Evolutionary conservation across 2,329 filamentous ascomycete species (phyloP).

Genomic region (Microthyrium microscopicum): DNA sequence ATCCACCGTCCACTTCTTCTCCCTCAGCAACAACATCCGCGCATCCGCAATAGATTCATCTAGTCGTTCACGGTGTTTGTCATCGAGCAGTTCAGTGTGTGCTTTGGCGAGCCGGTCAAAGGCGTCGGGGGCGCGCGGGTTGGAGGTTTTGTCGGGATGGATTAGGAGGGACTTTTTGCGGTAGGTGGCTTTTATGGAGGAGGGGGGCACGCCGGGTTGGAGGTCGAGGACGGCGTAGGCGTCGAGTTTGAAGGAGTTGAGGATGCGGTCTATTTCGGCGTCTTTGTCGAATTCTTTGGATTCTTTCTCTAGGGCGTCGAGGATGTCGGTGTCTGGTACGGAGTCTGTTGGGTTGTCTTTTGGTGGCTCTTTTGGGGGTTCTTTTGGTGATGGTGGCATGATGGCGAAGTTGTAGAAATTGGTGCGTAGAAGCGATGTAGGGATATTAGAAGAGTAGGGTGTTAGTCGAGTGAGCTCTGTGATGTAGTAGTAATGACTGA

Average conservation of each 20-base stretch:
- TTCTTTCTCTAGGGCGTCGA: conserved; percentile 68
- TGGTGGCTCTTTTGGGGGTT: too few species aligned
- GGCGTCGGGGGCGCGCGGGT: conserved; percentile 78
- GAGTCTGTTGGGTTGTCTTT: too few species aligned
- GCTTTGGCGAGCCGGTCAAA: conserved; percentile 96
- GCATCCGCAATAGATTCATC: conserved; percentile 95
- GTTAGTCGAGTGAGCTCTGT: too few species aligned
- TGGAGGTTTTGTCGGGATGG: conserved; percentile 94
- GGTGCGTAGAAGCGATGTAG: too few species aligned
- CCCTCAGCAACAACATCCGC: conserved; percentile 82
- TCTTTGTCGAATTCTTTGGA: conserved; percentile 92
- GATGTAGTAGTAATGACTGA: too few species aligned
- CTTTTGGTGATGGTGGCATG: too few species aligned
- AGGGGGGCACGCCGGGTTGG: conserved; percentile 85
- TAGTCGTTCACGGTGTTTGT: conserved; percentile 71
- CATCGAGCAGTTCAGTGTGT: conserved; percentile 78
- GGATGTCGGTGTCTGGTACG: conserved; percentile 15
- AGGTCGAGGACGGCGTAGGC: conserved; percentile 89
- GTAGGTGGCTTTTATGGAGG: conserved; percentile 87
- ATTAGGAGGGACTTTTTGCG: conserved; percentile 97
- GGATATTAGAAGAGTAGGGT: too few species aligned
- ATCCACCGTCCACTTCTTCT: conserved; percentile 85
- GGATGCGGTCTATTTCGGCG: conserved; percentile 86
- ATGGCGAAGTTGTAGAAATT: too few species aligned
- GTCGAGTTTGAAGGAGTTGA: conserved; percentile 72